These are phyloP conservation scores for Geotrichum europaeum DNA, from an alignment of 1,139 yeast species.

Conservation along the genomic window DNA sequence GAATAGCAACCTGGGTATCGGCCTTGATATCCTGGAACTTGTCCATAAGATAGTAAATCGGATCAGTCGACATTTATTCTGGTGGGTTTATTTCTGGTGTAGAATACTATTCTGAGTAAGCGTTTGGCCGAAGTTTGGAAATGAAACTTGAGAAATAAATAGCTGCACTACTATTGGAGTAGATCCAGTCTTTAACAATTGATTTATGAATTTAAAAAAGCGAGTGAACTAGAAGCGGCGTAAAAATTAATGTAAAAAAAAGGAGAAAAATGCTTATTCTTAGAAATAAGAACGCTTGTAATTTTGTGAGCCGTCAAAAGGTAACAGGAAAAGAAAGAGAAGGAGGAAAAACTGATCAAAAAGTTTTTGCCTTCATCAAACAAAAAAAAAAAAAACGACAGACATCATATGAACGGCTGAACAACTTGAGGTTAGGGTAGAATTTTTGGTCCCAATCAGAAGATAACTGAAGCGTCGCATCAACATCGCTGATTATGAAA, in stretches of 20 bases:
- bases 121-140: not conserved
- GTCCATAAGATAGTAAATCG: constrained; percentile 20
- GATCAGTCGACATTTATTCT: constrained; percentile 17
- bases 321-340: not conserved
- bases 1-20: constrained; percentile 24
- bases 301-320: not conserved
- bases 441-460: not conserved
- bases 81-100: not conserved
- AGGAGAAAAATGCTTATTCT: not conserved
- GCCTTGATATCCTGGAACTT: constrained; percentile 23
- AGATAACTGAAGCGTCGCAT: not conserved
- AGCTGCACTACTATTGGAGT: not conserved
- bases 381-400: not conserved
- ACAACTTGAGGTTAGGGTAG: not conserved
- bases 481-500: not conserved
- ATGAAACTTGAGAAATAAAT: not conserved
- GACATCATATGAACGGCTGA: not conserved
- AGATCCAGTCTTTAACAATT: not conserved
- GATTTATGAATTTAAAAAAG: not conserved
- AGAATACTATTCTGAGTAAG: not conserved
- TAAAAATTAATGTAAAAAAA: not conserved
- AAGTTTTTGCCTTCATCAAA: not conserved
- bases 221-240: not conserved
- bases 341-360: not conserved
- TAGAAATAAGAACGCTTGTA: not conserved